phyloP scores from a whole-genome alignment of 495 filamentous ascomycete genomes.

The Aspergillus hancockii region DNA sequence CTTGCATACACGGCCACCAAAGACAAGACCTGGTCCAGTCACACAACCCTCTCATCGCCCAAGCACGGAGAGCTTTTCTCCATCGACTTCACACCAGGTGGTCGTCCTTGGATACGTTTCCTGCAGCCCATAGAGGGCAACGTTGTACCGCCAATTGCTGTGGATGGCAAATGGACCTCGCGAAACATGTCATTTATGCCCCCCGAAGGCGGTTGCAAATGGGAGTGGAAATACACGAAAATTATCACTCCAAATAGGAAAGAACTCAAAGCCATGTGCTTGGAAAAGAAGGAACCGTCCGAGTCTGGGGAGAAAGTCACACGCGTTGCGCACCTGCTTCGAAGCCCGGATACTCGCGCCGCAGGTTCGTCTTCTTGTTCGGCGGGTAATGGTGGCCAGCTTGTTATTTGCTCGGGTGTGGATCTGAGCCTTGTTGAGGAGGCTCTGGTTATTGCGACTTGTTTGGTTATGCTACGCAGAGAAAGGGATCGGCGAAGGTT shows the following conservation, averaged over 20 bases:
- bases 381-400: not conserved
- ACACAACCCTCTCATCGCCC: not conserved
- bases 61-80: not conserved
- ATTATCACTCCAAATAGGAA: not conserved
- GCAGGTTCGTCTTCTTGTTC: not conserved
- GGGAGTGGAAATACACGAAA: not conserved
- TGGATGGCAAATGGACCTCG: not conserved
- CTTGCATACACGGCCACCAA: not conserved
- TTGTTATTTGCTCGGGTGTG: not conserved
- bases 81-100: not conserved
- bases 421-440: not conserved
- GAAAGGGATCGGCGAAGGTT: not conserved
- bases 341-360: not conserved
- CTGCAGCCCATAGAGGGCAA: not conserved
- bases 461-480: not conserved
- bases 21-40: not conserved
- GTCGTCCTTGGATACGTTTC: not conserved
- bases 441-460: not conserved
- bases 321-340: not conserved
- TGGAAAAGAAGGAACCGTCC: not conserved
- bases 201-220: not conserved
- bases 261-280: not conserved
- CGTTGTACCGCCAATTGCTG: not conserved
- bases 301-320: not conserved
- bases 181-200: not conserved